Conservation (phyloP, 305 asterid genomes). For the Fraxinus ornus region DNA sequence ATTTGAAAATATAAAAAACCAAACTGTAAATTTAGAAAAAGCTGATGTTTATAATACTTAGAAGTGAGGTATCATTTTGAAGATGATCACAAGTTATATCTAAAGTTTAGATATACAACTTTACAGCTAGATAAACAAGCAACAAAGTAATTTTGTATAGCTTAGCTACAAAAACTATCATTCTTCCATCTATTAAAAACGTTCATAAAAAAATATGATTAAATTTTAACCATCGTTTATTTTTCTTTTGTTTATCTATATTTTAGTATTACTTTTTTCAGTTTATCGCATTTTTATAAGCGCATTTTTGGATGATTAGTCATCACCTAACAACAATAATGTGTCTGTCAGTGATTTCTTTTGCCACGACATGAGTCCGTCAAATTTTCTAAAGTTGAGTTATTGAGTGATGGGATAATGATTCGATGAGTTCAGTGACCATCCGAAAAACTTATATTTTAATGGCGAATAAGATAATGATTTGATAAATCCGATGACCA, state of each 20-base stretch:
- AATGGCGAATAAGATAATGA: not conserved
- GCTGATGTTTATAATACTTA: not conserved
- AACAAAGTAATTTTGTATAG: not conserved
- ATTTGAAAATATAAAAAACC: not conserved
- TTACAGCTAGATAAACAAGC: not conserved
- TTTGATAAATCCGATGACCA: not conserved
- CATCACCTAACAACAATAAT: not conserved
- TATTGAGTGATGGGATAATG: not conserved
- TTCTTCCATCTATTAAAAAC: not conserved
- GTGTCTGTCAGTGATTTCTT: not conserved
- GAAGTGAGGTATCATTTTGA: not conserved
- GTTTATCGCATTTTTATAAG: not conserved
- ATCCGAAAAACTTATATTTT: no score
- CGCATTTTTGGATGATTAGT: not conserved
- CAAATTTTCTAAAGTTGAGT: not conserved
- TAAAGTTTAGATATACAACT: not conserved
- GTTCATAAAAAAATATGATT: not conserved
- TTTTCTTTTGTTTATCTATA: not conserved
- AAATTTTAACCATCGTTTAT: no score
- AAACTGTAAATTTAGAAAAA: not conserved
- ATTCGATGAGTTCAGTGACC: not conserved
- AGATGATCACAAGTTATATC: no score
- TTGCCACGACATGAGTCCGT: not conserved
- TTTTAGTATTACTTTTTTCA: no score
- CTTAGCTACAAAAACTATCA: not conserved